These are phyloP conservation scores for Apiospora sp. DNA, from an alignment of 2,329 filamentous ascomycete genomes.

Conservation along the genomic window DNA sequence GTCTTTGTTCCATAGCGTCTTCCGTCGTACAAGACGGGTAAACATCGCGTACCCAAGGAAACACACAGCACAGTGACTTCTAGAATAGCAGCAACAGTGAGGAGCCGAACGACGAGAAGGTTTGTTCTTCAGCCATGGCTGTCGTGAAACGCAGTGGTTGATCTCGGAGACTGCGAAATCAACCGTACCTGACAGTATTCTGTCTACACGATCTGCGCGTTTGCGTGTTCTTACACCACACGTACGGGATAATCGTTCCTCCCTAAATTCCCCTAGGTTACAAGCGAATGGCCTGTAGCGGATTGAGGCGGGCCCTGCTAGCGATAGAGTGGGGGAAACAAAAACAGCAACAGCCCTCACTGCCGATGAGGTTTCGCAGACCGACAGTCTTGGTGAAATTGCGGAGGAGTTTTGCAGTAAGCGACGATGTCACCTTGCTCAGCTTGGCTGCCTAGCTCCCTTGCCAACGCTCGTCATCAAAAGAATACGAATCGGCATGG, in stretches of 20 bases:
- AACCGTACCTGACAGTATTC: not conserved
- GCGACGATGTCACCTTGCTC: conserved; percentile 35
- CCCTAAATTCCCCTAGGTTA: not conserved
- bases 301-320: not conserved
- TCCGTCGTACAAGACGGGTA: conserved; percentile 2
- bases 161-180: not conserved
- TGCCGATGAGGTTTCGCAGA: conserved; percentile 18
- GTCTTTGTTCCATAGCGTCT: not conserved
- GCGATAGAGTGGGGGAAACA: conserved; percentile 24
- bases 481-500: conserved; percentile 19
- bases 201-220: not conserved
- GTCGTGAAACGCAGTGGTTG: not conserved
- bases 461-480: conserved; percentile 8
- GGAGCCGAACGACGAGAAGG: not conserved
- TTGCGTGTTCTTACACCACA: not conserved
- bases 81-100: not conserved
- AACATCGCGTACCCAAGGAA: not conserved
- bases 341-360: not conserved
- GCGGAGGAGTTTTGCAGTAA: conserved; percentile 36
- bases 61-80: not conserved
- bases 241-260: not conserved
- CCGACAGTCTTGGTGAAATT: conserved; percentile 33
- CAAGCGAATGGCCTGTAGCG: conserved; percentile 7
- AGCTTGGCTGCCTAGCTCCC: conserved; percentile 27
- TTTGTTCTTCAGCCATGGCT: not conserved